Evolutionary conservation across 1,139 yeast genomes (phyloP).

Genomic region (Geotrichum europaeum): DNA sequence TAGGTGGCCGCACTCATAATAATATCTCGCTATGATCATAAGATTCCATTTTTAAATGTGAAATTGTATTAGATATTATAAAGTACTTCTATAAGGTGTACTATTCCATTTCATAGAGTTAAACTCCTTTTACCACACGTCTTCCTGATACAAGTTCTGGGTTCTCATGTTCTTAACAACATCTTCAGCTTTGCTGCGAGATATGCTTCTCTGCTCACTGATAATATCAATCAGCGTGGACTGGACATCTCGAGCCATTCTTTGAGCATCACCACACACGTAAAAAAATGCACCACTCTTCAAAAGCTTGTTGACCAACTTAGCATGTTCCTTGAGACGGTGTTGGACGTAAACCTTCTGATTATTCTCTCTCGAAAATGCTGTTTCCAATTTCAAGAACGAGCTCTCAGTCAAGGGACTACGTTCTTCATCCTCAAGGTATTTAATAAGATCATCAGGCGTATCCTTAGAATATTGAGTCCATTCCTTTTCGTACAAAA

Average conservation of each 20-base stretch:
- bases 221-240: conserved; percentile 59
- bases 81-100: background rate
- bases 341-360: conserved; percentile 88
- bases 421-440: conserved; percentile 44
- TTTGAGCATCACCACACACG: conserved; percentile 95
- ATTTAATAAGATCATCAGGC: conserved; percentile 43
- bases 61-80: background rate
- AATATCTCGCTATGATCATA: too few relatives aligned
- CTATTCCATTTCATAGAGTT: background rate
- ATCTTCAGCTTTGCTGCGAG: conserved; percentile 66
- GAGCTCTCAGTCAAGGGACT: conserved; percentile 18
- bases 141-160: conserved; percentile 90
- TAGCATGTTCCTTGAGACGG: conserved; percentile 52
- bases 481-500: conserved; percentile 85
- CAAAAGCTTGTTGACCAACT: conserved; percentile 52
- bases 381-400: conserved; percentile 54
- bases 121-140: conserved; percentile 72
- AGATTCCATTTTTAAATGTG: too few relatives aligned
- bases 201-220: conserved; percentile 50
- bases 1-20: too few relatives aligned
- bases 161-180: conserved; percentile 74
- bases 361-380: conserved; percentile 69
- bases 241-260: conserved; percentile 97
- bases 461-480: conserved; percentile 34
- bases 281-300: conserved; percentile 78